Evolutionary conservation across 2,329 filamentous ascomycete genomes (phyloP).

Genomic region (Penicillium hordei): DNA sequence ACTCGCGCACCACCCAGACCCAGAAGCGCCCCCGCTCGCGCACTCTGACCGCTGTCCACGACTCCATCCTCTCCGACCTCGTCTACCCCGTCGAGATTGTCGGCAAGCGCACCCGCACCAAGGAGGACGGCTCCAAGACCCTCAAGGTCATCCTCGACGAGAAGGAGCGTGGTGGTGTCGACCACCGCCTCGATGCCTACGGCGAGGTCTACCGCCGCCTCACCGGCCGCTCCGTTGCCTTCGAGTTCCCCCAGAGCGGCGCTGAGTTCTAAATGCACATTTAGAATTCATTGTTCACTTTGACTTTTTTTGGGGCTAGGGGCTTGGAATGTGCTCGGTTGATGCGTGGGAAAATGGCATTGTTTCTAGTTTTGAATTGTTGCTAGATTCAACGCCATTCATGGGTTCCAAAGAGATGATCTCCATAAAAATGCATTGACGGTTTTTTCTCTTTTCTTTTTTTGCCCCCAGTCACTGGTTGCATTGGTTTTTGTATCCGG

Average conservation of each 20-base stretch:
- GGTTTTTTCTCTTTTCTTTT: constrained; percentile 30
- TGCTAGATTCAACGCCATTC: constrained; percentile 29
- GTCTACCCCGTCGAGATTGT: constrained; percentile 99
- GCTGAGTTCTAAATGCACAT: constrained; percentile 71
- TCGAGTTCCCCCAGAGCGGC: constrained; percentile 93
- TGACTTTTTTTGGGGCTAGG: constrained; percentile 23
- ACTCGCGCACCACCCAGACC: constrained; percentile 91
- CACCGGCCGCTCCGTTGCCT: constrained; percentile 93
- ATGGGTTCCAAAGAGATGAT: constrained; percentile 26
- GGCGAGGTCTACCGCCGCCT: constrained; percentile 98
- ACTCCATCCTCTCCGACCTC: constrained; percentile 95
- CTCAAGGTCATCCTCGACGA: constrained; percentile 99
- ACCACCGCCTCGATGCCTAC: constrained; percentile 99
- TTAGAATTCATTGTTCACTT: constrained; percentile 20
- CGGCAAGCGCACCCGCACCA: constrained; percentile 97
- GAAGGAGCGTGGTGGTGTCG: constrained; percentile 99
- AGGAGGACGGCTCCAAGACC: constrained; percentile 97
- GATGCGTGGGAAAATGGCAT: constrained; percentile 27
- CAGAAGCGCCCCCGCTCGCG: constrained; percentile 98
- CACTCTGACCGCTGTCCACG: constrained; percentile 98
- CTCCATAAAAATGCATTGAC: constrained; percentile 31
- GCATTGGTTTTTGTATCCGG: constrained; percentile 21
- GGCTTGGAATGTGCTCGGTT: constrained; percentile 25
- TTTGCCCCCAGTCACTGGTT: constrained; percentile 24
- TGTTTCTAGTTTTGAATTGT: constrained; percentile 30